Evolutionary conservation across 345 rosid species (phyloP).

Genomic region (Gossypium mustelinum): DNA sequence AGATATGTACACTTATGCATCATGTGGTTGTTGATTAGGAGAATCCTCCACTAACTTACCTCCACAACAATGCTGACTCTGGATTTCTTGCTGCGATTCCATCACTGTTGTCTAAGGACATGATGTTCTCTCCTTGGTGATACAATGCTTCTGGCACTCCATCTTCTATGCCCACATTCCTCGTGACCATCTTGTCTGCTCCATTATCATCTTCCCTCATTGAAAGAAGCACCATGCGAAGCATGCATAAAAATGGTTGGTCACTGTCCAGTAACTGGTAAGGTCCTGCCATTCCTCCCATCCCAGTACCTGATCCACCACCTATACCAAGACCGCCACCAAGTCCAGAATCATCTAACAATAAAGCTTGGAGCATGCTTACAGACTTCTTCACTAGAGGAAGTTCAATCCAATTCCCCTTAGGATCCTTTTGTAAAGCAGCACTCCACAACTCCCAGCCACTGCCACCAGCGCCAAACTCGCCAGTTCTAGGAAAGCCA

Average conservation of each 20-base stretch:
- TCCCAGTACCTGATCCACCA: slow-evolving; percentile 99
- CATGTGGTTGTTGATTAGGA: neutral
- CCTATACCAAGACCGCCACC: slow-evolving; percentile 99
- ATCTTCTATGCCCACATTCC: slow-evolving; percentile 52
- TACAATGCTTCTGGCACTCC: slow-evolving; percentile 41
- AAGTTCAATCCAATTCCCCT: slow-evolving; percentile 95
- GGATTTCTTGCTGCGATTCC: slow-evolving; percentile 59
- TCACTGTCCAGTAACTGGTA: slow-evolving; percentile 96
- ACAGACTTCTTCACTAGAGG: slow-evolving; percentile 90
- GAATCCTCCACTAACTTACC: slow-evolving; percentile 41
- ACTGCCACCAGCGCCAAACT: slow-evolving; percentile 88
- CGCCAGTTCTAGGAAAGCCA: slow-evolving; percentile 57
- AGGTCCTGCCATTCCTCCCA: slow-evolving; percentile 98
- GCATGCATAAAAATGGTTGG: slow-evolving; percentile 98
- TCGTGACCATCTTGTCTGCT: slow-evolving; percentile 63
- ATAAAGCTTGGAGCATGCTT: slow-evolving; percentile 91
- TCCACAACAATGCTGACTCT: slow-evolving; percentile 86
- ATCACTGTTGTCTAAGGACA: slow-evolving; percentile 45
- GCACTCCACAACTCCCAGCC: slow-evolving; percentile 87
- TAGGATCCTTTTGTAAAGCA: slow-evolving; percentile 78
- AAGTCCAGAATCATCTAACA: slow-evolving; percentile 91
- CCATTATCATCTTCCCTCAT: slow-evolving; percentile 95
- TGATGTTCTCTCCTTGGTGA: slow-evolving; percentile 29
- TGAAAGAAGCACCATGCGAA: slow-evolving; percentile 93
- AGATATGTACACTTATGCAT: neutral